A percentile compares a stretch with the other conserved stretches of the same genome.
phyloP scores from a whole-genome alignment of 345 rosid species.

The Eucalyptus leucophloia region DNA sequence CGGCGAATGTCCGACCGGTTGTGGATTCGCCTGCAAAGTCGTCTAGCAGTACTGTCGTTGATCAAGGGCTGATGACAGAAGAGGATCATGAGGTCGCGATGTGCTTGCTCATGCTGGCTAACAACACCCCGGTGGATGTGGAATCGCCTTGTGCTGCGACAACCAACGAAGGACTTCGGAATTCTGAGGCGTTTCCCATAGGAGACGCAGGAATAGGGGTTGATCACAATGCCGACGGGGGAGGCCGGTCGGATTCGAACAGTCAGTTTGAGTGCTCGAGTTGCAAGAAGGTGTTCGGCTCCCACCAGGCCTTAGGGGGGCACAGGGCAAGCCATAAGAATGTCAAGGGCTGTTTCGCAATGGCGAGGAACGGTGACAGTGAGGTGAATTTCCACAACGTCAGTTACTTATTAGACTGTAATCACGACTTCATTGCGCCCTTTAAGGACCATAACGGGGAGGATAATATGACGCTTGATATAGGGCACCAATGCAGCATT shows the following conservation, averaged over 20 bases:
- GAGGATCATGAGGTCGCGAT: slow-evolving; percentile 72
- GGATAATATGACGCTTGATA: not conserved
- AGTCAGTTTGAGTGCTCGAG: slow-evolving; percentile 55
- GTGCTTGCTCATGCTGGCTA: slow-evolving; percentile 46
- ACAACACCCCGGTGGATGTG: not conserved
- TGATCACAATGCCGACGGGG: not conserved
- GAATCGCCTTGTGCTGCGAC: not conserved
- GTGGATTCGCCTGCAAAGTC: not conserved
- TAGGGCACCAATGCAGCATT: not conserved
- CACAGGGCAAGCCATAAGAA: slow-evolving; percentile 87
- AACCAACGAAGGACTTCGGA: not conserved
- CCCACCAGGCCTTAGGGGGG: slow-evolving; percentile 87
- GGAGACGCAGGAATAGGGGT: not conserved
- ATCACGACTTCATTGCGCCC: not conserved
- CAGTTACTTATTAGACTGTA: not conserved
- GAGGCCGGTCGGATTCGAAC: not conserved
- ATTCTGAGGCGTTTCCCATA: not conserved
- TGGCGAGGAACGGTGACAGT: slow-evolving; percentile 20
- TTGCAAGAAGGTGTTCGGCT: slow-evolving; percentile 77
- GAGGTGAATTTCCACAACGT: not conserved
- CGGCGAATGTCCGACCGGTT: slow-evolving; percentile 7
- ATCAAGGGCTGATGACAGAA: slow-evolving; percentile 15
- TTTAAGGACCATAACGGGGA: not conserved
- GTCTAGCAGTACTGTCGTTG: not conserved
- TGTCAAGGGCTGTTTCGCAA: slow-evolving; percentile 71